Base-by-base conservation (phyloP, 1,139 yeast species). In the Tardiomyces depauwii region DNA sequence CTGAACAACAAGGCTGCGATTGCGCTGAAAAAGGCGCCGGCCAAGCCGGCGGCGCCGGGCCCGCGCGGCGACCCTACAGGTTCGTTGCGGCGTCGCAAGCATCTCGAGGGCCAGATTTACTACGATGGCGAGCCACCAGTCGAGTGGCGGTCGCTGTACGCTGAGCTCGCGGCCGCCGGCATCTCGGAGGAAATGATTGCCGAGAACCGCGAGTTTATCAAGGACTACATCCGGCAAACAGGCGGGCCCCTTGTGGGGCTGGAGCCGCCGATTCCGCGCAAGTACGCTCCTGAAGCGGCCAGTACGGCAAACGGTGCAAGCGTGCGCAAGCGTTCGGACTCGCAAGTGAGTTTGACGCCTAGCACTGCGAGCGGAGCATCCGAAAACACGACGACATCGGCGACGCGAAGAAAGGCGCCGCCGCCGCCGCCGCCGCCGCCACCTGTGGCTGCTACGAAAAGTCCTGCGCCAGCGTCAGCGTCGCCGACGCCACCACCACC, bases 141-240 rank as follows among this genome's bases (percentile, higher is more conserved):
- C 3, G 94, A 85, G 62, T 86, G 95, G 95, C 66, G 89, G 42
- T 71, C 83, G 1, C 71, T 87, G 47, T 84, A 86, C 53, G 68
- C 76, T 5, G 91, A 83, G 58, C 70, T 87, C 47, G 93, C 81
- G 38, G 71, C 76, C 18, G 83, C 84, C 45, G 96, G 95, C 0
- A 86, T 87, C 48, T 66, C 88, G 0, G 94, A 86, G 58, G 95
- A 86, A 55, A 83, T 84, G 89, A 85, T 87, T 63, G 93, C 91
- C 1, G 93, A 84, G 50, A 84, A 85, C 59, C 72, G 88, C 51
- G 85, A 82, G 51, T 85, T 85, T 59, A 85, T 85, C 55, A 85
- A 84, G 61, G 80, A 79, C 47, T 85, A 83, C 58, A 83, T 85
- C 52, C 67, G 79, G 7, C 72, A 80, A 56, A 84, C 81, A 59